phyloP scores from a whole-genome alignment of 2,329 filamentous ascomycete genomes.

The Fusarium incarnatum region DNA sequence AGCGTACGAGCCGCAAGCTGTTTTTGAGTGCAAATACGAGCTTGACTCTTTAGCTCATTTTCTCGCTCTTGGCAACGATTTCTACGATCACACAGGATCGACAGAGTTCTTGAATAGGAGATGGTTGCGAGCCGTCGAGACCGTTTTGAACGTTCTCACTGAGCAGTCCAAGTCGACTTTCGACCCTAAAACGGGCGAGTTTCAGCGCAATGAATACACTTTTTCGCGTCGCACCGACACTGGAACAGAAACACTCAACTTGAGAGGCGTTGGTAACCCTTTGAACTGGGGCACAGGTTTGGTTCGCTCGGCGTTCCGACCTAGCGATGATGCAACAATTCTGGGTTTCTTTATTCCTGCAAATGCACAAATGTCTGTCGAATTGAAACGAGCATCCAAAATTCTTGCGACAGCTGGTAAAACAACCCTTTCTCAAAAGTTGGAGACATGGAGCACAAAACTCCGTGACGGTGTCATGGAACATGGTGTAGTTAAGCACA shows the following conservation, averaged over 20 bases:
- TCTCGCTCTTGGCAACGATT: constrained; percentile 85
- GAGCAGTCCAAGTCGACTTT: constrained; percentile 88
- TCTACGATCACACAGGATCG: constrained; percentile 82
- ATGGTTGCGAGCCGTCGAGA: constrained; percentile 83
- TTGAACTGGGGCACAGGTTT: constrained; percentile 86
- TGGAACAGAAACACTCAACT: constrained; percentile 89
- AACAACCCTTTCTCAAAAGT: constrained; percentile 61
- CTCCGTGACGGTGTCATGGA: constrained; percentile 85
- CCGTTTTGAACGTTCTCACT: constrained; percentile 77
- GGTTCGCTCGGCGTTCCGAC: constrained; percentile 90
- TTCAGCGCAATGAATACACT: constrained; percentile 81
- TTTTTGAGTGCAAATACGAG: constrained; percentile 99
- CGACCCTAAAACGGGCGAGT: constrained; percentile 72
- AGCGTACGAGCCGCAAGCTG: constrained; percentile 81
- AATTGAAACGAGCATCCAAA: constrained; percentile 79
- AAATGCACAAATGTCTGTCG: constrained; percentile 95
- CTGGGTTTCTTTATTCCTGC: constrained; percentile 94
- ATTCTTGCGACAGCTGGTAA: constrained; percentile 74
- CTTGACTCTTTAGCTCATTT: constrained; percentile 96
- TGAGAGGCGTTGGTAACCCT: constrained; percentile 90
- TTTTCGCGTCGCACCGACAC: constrained; percentile 84
- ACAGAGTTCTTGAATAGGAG: constrained; percentile 81
- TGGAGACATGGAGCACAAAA: constrained; percentile 68
- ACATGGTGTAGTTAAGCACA: constrained; percentile 82
- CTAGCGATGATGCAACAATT: constrained; percentile 94